Evolutionary conservation across 352 stramenopile species (phyloP).

Genomic region (Pythium pyrilobum): DNA sequence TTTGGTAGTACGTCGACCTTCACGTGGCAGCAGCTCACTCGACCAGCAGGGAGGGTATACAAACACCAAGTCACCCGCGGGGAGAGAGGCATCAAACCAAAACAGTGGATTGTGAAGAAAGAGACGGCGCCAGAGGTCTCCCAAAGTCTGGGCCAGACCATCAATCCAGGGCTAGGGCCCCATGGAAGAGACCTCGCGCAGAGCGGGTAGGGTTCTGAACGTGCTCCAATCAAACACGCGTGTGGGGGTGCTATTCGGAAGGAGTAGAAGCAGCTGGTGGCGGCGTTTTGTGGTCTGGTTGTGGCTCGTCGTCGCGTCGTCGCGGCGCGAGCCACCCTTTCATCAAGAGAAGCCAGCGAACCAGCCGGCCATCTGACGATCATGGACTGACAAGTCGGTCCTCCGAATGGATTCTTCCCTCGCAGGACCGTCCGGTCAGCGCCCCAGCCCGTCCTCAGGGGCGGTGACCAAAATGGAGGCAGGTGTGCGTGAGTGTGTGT

Average conservation of each 20-base stretch:
- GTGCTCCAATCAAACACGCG: constrained; percentile 8
- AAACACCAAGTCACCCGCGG: constrained; percentile 8
- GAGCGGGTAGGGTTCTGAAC: constrained; percentile 2
- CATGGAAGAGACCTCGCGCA: constrained; percentile 16
- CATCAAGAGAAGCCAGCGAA: constrained; percentile 12
- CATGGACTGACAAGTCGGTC: neutral
- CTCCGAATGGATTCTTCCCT: neutral
- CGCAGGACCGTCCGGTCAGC: no score
- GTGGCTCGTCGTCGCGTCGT: constrained; percentile 13
- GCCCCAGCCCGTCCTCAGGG: no score
- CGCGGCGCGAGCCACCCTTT: no score
- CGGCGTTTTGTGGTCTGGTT: constrained; percentile 8
- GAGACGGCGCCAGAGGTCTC: constrained; percentile 14
- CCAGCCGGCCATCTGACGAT: constrained; percentile 15
- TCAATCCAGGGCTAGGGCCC: constrained; percentile 12
- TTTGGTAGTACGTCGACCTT: neutral
- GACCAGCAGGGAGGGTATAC: constrained; percentile 3
- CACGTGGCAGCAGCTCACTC: constrained; percentile 22
- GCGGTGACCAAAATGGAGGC: constrained; percentile 1
- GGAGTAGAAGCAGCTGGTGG: constrained; percentile 16
- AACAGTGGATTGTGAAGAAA: constrained; percentile 5
- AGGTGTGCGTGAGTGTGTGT: no score
- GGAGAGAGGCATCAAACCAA: constrained; percentile 4
- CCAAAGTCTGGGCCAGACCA: no score
- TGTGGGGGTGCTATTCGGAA: constrained; percentile 5